Base-by-base conservation (phyloP, 2,329 filamentous ascomycete genomes). In the Oidium heveae region DNA sequence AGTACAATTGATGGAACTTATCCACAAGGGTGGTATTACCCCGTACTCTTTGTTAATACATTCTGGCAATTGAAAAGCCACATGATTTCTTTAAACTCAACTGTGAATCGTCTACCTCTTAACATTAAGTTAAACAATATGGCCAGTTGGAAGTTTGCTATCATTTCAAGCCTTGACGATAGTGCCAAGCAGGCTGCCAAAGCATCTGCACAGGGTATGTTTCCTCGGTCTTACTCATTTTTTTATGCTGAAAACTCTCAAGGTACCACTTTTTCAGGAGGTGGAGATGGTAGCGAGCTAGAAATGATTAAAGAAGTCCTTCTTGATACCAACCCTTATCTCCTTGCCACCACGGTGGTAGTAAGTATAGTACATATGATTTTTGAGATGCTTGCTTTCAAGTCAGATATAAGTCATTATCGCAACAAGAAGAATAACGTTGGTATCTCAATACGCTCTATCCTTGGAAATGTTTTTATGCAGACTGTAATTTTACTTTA, bases 351-450 rank as follows among this genome's bases (percentile, higher is more conserved):
- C 34, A 98, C 91, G 0, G 79, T 79, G 28, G 68, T 93, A 9
- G 91, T 94, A 61, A 88, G 80, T 59, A 75, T 98, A 56, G 74
- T 91, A 41, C 91, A 98, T 70, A 87, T 94, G 75, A 72, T 98
- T 61, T 89, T 98, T 59, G 91, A 98, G 69, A 88, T 84, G 64
- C 76, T 98, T 36, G 91, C 91, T 1, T 98, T 98, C 72, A 94
- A 94, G 64, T 94, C 84, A 65, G 91, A 98, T 66, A 94, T 98
- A 66, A 80, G 87, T 52, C 91, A 98, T 69, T 98, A 91, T 79
- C 86, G 88, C 66, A 95, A 96, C 73, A 98, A 98, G 82, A 98
- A 98, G 74, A 93, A 96, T 71, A 91, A 94, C 56, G 84, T 98
- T 32, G 91, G 91, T 59, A 94, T 94, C 49, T 95, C 88, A 0